Conservation (phyloP, 2,329 filamentous ascomycete genomes). For the Onygenales sp. region DNA sequence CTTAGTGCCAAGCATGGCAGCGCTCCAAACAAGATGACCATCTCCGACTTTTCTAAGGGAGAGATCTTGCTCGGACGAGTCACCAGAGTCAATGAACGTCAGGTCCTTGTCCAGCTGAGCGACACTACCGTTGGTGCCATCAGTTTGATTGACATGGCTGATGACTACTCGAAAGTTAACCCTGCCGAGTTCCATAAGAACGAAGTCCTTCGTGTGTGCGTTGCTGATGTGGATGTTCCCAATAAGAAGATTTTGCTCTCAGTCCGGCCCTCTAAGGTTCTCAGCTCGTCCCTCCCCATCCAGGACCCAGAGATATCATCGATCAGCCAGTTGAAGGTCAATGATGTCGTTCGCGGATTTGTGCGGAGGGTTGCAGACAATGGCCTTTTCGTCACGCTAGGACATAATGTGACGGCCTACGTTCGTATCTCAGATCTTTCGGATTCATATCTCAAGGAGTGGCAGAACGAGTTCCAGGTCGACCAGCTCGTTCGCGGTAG, state of each 20-base stretch:
- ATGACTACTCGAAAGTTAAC: constrained; percentile 76
- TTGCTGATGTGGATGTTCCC: constrained; percentile 66
- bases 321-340: constrained; percentile 60
- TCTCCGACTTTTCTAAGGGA: constrained; percentile 64
- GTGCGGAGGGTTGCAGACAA: constrained; percentile 83
- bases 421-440: constrained; percentile 83
- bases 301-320: constrained; percentile 70
- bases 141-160: constrained; percentile 70
- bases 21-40: constrained; percentile 50
- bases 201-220: constrained; percentile 77
- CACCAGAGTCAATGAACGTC: constrained; percentile 74
- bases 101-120: constrained; percentile 76
- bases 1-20: constrained; percentile 63
- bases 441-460: constrained; percentile 86
- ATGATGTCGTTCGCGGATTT: constrained; percentile 80
- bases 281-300: constrained; percentile 74
- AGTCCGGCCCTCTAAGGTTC: constrained; percentile 72
- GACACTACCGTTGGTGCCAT: constrained; percentile 71
- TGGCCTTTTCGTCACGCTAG: constrained; percentile 77
- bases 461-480: constrained; percentile 80
- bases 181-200: constrained; percentile 69
- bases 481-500: constrained; percentile 88
- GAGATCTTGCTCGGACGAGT: constrained; percentile 76
- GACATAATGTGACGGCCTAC: constrained; percentile 69
- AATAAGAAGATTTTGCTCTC: constrained; percentile 83